Percentiles rank a stretch among this genome's conserved stretches.
Evolutionary conservation across 2,329 filamentous ascomycete genomes (phyloP).

Genomic region (Trichoderma pleuroti): DNA sequence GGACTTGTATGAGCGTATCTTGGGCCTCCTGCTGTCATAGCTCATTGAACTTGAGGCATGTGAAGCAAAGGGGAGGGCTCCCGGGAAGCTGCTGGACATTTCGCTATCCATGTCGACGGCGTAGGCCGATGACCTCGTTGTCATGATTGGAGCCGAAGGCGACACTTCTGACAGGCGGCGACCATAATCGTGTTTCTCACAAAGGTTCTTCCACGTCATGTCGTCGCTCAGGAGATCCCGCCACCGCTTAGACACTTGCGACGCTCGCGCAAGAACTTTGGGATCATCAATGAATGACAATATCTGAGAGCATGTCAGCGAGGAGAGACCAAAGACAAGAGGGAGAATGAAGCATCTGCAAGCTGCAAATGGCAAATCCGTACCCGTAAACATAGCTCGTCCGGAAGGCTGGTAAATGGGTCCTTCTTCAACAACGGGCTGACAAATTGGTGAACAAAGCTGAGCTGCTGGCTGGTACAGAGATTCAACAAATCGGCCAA

Average conservation of each 20-base stretch:
- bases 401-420: slow-evolving; percentile 85
- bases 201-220: slow-evolving; percentile 96
- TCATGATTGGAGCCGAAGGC: slow-evolving; percentile 31
- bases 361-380: slow-evolving; percentile 30
- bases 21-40: slow-evolving; percentile 57
- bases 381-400: slow-evolving; percentile 88
- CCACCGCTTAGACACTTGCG: slow-evolving; percentile 95
- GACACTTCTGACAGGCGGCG: slow-evolving; percentile 54
- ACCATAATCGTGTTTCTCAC: slow-evolving; percentile 89
- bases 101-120: slow-evolving; percentile 34
- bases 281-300: slow-evolving; percentile 97
- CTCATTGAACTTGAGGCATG: slow-evolving; percentile 46
- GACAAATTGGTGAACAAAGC: slow-evolving; percentile 94
- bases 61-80: slow-evolving; percentile 37
- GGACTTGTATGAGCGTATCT: slow-evolving; percentile 82
- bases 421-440: slow-evolving; percentile 93
- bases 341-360: not conserved
- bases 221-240: slow-evolving; percentile 90
- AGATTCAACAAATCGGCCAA: slow-evolving; percentile 86
- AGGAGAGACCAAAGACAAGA: not conserved
- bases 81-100: slow-evolving; percentile 42
- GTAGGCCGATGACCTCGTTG: slow-evolving; percentile 31
- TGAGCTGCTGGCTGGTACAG: slow-evolving; percentile 91
- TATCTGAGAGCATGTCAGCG: slow-evolving; percentile 53
- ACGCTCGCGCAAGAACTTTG: slow-evolving; percentile 85